Evolutionary conservation across 108 stramenopile species (phyloP).

Genomic region (Nannochloropsis salina): DNA sequence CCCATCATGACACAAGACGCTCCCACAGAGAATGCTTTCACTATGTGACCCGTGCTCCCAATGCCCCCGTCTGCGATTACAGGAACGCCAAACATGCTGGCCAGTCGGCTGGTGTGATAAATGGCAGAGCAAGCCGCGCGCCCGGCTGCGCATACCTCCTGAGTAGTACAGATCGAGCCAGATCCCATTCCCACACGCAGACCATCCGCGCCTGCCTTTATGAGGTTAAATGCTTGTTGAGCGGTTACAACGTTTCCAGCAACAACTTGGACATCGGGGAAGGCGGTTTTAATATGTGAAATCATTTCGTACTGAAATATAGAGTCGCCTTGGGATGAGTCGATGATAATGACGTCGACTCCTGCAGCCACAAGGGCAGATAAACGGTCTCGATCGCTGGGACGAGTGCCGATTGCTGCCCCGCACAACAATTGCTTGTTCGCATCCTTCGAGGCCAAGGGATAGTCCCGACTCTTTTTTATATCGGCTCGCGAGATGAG

Average conservation of each 20-base stretch:
- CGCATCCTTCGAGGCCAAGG: constrained; percentile 78
- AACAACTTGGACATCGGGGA: constrained; percentile 80
- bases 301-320: constrained; percentile 97
- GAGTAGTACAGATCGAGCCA: constrained; percentile 99
- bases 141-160: constrained; percentile 97
- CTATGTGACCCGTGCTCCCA: constrained; percentile 93
- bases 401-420: constrained; percentile 96
- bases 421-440: constrained; percentile 95
- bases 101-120: constrained; percentile 91
- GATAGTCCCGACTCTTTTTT: constrained; percentile 95
- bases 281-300: constrained; percentile 70
- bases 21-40: constrained; percentile 95
- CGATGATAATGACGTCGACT: constrained; percentile 97
- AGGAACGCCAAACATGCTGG: constrained; percentile 85
- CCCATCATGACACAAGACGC: constrained; percentile 99
- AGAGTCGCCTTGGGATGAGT: constrained; percentile 98
- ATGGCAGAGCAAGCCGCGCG: constrained; percentile 98
- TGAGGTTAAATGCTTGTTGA: constrained; percentile 88
- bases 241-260: constrained; percentile 98
- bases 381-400: constrained; percentile 84
- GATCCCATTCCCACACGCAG: constrained; percentile 99
- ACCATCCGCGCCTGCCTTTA: constrained; percentile 98
- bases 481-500: constrained; percentile 96
- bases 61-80: constrained; percentile 98
- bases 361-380: constrained; percentile 82